These are phyloP conservation scores for Drosera spatulata DNA, from an alignment of 179 eudicot species.

Conservation along the genomic window DNA sequence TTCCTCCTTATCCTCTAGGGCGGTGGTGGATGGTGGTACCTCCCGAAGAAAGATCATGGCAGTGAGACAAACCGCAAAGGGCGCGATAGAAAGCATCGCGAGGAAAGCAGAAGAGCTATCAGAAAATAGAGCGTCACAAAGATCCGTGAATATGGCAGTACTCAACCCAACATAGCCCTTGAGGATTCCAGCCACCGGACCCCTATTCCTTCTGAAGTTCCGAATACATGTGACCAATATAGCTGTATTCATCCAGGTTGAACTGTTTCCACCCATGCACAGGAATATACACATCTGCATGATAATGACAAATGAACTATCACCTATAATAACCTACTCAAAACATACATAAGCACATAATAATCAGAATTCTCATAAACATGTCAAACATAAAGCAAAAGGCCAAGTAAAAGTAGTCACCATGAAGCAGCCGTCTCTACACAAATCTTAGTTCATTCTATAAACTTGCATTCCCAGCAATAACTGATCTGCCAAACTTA, in stretches of 20 bases:
- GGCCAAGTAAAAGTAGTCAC: too few species aligned
- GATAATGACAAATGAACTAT: background rate
- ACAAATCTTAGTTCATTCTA: too few species aligned
- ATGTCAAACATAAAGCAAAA: background rate
- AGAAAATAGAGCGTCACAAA: constrained; percentile 62
- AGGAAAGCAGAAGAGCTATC: constrained; percentile 48
- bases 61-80: constrained; percentile 46
- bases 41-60: constrained; percentile 69
- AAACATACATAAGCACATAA: background rate
- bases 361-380: too few species aligned
- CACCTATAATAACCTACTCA: background rate
- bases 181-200: constrained; percentile 76
- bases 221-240: constrained; percentile 72
- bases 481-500: too few species aligned
- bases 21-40: constrained; percentile 8
- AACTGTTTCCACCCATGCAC: constrained; percentile 91
- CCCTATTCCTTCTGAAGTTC: constrained; percentile 65
- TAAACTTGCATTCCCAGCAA: too few species aligned
- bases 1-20: constrained; percentile 16
- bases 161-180: constrained; percentile 86
- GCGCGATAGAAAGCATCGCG: constrained; percentile 52
- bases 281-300: constrained; percentile 77
- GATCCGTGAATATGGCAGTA: constrained; percentile 85
- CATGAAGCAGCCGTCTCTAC: too few species aligned
- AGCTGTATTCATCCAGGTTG: constrained; percentile 98